Base-by-base conservation (phyloP, 345 rosid genomes). In the Melastoma malabathricum region DNA sequence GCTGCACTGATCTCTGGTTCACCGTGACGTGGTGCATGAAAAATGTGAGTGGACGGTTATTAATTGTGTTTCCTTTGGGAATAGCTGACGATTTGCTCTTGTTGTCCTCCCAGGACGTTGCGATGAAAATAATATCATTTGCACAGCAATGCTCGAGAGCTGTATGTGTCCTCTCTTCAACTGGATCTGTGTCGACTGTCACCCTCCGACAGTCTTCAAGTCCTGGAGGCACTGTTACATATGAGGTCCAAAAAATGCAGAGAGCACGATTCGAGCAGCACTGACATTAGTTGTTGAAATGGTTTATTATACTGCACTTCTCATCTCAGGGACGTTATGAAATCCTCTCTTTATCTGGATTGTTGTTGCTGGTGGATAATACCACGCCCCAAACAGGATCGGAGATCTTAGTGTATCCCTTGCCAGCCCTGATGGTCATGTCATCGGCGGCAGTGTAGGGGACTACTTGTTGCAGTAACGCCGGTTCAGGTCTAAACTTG, bases 371-470 rank as follows among this genome's bases (percentile, higher is more conserved):
- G 25, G 63, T 81, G 15, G 71, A 54, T 22, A 64, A 63, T 31
- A 65, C 76, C 18, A 74, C 86, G 41, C 61, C 81, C 19, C 76
- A 48, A 67, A 81, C 54, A 72, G 77, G 71, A 67, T 72, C 55
- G 98, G 90, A 49, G 83, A 83, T 59, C 66, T 92, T 29, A 84
- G 88, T 60, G 86, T 84, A 59, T 87, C 93, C 18, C 86, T 92
- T 53, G 96, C 97, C 48, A 83, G 95, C 61, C 90, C 97, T 0
- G 95, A 87, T 59, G 98, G 98, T 12, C 90, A 79, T 17, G 90
- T 92, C 62, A 77, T 92, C 56, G 98, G 98, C 15, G 98, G 98
- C 59, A 86, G 84, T 25, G 85, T 87, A 46, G 86, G 93, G 98
- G 95, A 44, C 69, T 84, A 73, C 93, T 92, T 46, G 80, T 87